Base-by-base conservation (phyloP, 441 rosid genomes). In the Capsella rubella region DNA sequence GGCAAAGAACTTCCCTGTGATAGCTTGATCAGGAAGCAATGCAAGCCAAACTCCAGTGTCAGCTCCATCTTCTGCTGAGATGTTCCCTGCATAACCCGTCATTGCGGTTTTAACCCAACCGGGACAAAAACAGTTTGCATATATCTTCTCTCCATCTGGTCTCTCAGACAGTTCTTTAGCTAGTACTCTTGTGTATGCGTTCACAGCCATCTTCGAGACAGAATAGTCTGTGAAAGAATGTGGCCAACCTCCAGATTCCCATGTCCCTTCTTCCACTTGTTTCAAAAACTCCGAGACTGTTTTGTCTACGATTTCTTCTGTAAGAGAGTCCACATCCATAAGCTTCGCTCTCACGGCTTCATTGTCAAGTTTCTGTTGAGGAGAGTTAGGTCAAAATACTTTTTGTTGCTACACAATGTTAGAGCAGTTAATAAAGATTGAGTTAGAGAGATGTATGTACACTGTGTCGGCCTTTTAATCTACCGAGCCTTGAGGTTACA, bases 81-180 rank as follows among this genome's bases (percentile, higher is more conserved):
- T 6, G 72, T 85, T 88, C 18, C 99, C 99, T 2, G 97, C 86
- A 92, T 95, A 95, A 43, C 96, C 90, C 0, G 97, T 90, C 97
- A 95, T 84, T 0, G 97, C 96, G 21, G 97, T 95, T 83, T 88
- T 95, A 12, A 88, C 99, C 99, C 96, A 92, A 45, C 99, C 99
- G 0, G 99, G 99, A 75, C 99, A 95, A 82, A 84, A 95, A 57
- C 94, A 90, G 72, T 95, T 95, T 56, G 89, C 82, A 64, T 79
- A 84, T 61, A 95, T 89, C 84, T 89, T 89, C 78, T 84, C 67
- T 37, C 91, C 99, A 21, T 89, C 97, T 5, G 89, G 84, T 51
- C 89, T 86, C 58, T 84, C 80, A 0, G 80, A 77, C 3, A 92
- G 76, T 57, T 77, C 79, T 73, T 79, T 87, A 0, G 93, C 93